Percentiles rank a stretch among this genome's conserved stretches.
These are phyloP conservation scores for Megacollybia marginata DNA, from an alignment of 768 basidiomycete genomes.

Conservation along the genomic window DNA sequence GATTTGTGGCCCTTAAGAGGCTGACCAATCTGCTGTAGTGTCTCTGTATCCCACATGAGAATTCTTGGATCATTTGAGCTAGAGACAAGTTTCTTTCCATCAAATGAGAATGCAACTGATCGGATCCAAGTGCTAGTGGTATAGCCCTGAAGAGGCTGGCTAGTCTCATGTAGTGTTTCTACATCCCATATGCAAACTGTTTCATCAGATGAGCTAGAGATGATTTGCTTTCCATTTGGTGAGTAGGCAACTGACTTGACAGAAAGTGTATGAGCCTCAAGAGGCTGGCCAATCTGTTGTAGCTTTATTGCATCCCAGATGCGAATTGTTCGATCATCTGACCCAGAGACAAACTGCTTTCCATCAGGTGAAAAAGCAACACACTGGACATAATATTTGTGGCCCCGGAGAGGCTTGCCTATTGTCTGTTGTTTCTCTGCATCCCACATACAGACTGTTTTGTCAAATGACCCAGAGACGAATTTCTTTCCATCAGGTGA, in stretches of 20 bases:
- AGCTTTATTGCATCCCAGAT: conserved; percentile 13
- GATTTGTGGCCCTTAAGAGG: too few relatives aligned
- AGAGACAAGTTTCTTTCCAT: too few relatives aligned
- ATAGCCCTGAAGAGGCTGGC: too few relatives aligned
- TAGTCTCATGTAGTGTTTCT: neutral
- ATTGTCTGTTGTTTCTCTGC: conserved; percentile 5
- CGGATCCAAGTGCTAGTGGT: conserved; percentile 8
- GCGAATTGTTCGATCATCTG: conserved; percentile 20
- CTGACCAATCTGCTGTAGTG: too few relatives aligned
- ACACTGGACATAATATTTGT: too few relatives aligned
- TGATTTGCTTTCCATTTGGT: conserved; percentile 10
- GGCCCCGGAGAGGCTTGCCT: too few relatives aligned
- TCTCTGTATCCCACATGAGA: too few relatives aligned
- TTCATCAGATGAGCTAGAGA: conserved; percentile 11
- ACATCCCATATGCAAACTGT: conserved; percentile 15
- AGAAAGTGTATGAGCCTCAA: conserved; percentile 11
- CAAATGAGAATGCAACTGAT: conserved; percentile 16
- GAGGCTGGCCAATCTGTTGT: neutral
- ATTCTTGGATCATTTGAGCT: too few relatives aligned
- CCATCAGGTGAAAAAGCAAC: conserved; percentile 21
- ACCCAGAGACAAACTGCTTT: conserved; percentile 17
- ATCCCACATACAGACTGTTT: neutral
- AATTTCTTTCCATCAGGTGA: conserved; percentile 1
- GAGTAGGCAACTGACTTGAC: conserved; percentile 12
- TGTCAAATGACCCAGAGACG: too few relatives aligned